Percentiles rank a stretch among this genome's conserved stretches.
Evolutionary conservation across 306 rosid genomes (phyloP).

Genomic region (Malus asiatica): DNA sequence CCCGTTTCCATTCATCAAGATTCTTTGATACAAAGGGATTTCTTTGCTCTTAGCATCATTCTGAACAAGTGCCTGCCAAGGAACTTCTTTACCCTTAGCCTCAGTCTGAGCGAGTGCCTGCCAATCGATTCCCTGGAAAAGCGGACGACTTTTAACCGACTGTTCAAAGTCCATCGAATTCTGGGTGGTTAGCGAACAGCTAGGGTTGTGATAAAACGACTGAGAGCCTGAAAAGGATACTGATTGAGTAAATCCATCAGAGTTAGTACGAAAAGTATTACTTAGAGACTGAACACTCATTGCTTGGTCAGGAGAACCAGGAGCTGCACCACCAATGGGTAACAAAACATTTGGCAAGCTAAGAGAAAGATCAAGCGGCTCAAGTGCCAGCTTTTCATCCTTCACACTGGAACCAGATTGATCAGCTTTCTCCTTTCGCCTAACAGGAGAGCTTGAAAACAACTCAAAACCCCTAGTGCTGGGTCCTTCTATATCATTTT

Average conservation of each 20-base stretch:
- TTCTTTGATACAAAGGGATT: slow-evolving; percentile 52
- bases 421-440: slow-evolving; percentile 49
- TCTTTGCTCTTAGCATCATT: slow-evolving; percentile 72
- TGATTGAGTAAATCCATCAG: slow-evolving; percentile 90
- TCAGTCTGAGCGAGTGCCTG: slow-evolving; percentile 78
- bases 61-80: slow-evolving; percentile 74
- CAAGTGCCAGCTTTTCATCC: slow-evolving; percentile 49
- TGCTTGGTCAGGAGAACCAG: slow-evolving; percentile 82
- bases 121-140: slow-evolving; percentile 91
- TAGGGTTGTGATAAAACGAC: slow-evolving; percentile 85
- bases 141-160: slow-evolving; percentile 88
- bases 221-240: slow-evolving; percentile 95
- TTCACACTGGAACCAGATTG: slow-evolving; percentile 40
- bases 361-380: slow-evolving; percentile 83
- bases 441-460: slow-evolving; percentile 78
- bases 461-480: slow-evolving; percentile 83
- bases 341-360: slow-evolving; percentile 92
- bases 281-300: slow-evolving; percentile 80
- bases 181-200: slow-evolving; percentile 89
- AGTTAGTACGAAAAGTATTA: slow-evolving; percentile 56
- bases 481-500: slow-evolving; percentile 70
- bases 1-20: slow-evolving; percentile 51
- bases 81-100: slow-evolving; percentile 63
- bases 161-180: slow-evolving; percentile 82
- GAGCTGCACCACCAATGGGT: slow-evolving; percentile 85